phyloP scores from a whole-genome alignment of 768 basidiomycete genomes.

The Thelephora ganbajun region DNA sequence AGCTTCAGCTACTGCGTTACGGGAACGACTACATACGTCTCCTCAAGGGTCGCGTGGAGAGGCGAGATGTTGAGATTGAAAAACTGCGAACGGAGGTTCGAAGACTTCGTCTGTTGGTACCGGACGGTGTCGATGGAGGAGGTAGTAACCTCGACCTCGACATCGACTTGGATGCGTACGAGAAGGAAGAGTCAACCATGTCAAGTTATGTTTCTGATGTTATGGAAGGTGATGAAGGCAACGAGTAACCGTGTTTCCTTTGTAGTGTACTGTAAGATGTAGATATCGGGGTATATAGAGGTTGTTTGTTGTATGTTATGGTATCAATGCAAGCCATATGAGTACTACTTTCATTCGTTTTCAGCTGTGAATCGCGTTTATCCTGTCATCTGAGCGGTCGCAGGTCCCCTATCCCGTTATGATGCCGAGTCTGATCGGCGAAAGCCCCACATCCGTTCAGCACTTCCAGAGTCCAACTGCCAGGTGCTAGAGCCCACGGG shows the following conservation, averaged over 20 bases:
- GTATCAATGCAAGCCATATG: too few relatives aligned
- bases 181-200: slow-evolving; percentile 14
- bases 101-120: slow-evolving; percentile 31
- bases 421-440: too few relatives aligned
- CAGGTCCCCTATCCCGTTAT: too few relatives aligned
- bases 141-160: slow-evolving; percentile 33
- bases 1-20: slow-evolving; percentile 81
- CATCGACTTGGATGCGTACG: slow-evolving; percentile 44
- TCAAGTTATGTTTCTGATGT: not conserved
- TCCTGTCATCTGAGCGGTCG: too few relatives aligned
- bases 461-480: too few relatives aligned
- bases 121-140: slow-evolving; percentile 20
- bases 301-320: too few relatives aligned
- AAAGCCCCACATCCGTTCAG: too few relatives aligned
- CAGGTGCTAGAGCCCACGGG: too few relatives aligned
- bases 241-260: slow-evolving; percentile 3
- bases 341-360: too few relatives aligned
- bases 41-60: slow-evolving; percentile 63
- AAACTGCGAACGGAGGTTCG: slow-evolving; percentile 51
- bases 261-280: too few relatives aligned
- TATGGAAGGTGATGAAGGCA: slow-evolving; percentile 6
- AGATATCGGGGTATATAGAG: too few relatives aligned
- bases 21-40: slow-evolving; percentile 79
- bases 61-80: slow-evolving; percentile 68
- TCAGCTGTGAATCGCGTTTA: too few relatives aligned